These are phyloP conservation scores for Asterella californica DNA, from an alignment of 225 moss, liverwort and hornwort species.

Conservation along the genomic window DNA sequence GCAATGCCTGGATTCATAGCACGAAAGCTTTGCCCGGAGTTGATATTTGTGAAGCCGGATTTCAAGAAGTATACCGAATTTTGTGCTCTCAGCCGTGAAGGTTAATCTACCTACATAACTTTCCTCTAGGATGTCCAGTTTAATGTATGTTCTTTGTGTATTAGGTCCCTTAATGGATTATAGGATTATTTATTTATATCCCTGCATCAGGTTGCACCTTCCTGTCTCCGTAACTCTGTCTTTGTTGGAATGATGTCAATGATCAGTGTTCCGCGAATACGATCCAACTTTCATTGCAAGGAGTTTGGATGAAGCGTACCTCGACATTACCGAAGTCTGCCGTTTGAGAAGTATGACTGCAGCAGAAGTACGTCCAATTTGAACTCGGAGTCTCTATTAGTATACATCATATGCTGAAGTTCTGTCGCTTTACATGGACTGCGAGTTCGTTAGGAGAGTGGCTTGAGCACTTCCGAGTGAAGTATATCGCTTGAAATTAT, in stretches of 20 bases:
- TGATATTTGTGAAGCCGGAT: slow-evolving; percentile 48
- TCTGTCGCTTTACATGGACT: neutral
- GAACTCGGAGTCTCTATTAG: neutral
- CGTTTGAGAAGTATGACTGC: slow-evolving; percentile 32
- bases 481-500: neutral
- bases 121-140: neutral
- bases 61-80: slow-evolving; percentile 47
- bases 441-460: neutral
- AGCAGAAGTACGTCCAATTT: slow-evolving; percentile 33
- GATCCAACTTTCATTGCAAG: slow-evolving; percentile 45
- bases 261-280: slow-evolving; percentile 43
- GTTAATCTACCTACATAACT: slow-evolving; percentile 9
- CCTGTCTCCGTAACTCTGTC: neutral
- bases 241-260: neutral
- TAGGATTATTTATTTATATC: neutral
- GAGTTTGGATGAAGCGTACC: slow-evolving; percentile 54
- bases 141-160: neutral
- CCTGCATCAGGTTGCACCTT: neutral
- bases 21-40: slow-evolving; percentile 45
- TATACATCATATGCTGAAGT: neutral
- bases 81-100: slow-evolving; percentile 43
- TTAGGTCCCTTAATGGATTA: neutral
- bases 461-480: neutral
- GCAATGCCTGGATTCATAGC: slow-evolving; percentile 60
- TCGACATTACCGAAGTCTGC: slow-evolving; percentile 46